A percentile compares a stretch with the other conserved stretches of the same genome.
phyloP scores from a whole-genome alignment of 2,329 filamentous ascomycete species.

The Metarhizium brunneum region DNA sequence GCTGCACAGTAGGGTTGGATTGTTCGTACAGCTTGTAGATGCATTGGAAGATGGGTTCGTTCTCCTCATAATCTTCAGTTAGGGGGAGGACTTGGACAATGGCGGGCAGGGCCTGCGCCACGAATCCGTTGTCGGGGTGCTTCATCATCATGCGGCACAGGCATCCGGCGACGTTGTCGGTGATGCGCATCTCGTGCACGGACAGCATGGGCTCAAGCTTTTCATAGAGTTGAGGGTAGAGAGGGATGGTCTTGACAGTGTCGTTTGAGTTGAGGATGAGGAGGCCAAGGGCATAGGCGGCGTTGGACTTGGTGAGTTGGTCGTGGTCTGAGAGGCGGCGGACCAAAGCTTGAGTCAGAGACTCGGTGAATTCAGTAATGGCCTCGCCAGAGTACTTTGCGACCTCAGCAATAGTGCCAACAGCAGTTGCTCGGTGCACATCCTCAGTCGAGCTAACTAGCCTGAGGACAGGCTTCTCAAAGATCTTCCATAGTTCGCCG shows the following conservation, averaged over 20 bases:
- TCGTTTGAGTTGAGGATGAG: conserved; percentile 75
- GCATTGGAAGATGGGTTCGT: conserved; percentile 86
- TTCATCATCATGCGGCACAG: conserved; percentile 86
- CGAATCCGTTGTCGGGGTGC: conserved; percentile 73
- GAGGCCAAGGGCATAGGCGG: conserved; percentile 82
- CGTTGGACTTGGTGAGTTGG: conserved; percentile 86
- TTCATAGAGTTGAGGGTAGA: conserved; percentile 68
- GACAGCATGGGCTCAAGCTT: conserved; percentile 82
- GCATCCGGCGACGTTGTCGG: conserved; percentile 91
- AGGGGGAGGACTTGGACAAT: conserved; percentile 74
- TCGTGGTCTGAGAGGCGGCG: conserved; percentile 88
- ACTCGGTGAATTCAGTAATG: conserved; percentile 72
- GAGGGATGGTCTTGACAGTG: conserved; percentile 57
- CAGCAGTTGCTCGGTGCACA: conserved; percentile 79
- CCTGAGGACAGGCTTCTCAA: conserved; percentile 84
- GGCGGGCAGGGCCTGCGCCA: conserved; percentile 72
- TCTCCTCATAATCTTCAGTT: conserved; percentile 93
- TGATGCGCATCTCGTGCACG: conserved; percentile 67
- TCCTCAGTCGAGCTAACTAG: conserved; percentile 79
- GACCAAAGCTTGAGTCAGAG: conserved; percentile 69
- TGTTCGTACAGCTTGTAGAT: conserved; percentile 75
- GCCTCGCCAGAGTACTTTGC: conserved; percentile 72
- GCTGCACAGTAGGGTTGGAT: conserved; percentile 59
- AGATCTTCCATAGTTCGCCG: conserved; percentile 86
- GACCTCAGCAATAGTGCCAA: conserved; percentile 88